Conservation (phyloP, 306 rosid species). For the Begonia masoniana region DNA sequence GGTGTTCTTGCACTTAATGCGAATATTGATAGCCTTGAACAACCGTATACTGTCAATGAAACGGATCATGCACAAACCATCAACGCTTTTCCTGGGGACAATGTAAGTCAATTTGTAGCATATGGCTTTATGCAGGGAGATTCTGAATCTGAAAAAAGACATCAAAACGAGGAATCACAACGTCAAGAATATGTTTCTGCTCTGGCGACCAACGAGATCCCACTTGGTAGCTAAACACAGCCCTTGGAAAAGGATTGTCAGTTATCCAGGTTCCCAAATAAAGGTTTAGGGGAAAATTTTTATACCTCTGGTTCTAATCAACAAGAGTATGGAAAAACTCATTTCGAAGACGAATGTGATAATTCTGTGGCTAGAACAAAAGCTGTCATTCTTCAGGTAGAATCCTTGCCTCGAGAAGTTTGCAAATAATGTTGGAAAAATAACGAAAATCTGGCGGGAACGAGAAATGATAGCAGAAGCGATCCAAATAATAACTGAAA, state of each 20-base stretch:
- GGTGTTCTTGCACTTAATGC: conserved; percentile 15
- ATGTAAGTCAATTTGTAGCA: conserved; percentile 18
- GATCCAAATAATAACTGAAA: no score
- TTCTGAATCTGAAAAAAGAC: conserved; percentile 21
- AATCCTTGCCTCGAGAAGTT: conserved; percentile 18
- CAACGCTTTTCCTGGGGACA: conserved; percentile 14
- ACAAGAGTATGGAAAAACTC: background rate
- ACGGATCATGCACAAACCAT: conserved; percentile 13
- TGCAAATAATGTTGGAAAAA: conserved; percentile 12
- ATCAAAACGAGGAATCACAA: conserved; percentile 12
- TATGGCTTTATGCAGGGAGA: conserved; percentile 16
- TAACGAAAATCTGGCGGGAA: no score
- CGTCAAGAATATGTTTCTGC: conserved; percentile 3
- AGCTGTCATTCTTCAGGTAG: conserved; percentile 14
- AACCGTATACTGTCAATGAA: conserved; percentile 14
- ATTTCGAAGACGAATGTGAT: conserved; percentile 18
- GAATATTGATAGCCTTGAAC: conserved; percentile 22
- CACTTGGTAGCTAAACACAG: conserved; percentile 24
- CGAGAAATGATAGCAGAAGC: no score
- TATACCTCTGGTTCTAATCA: conserved; percentile 1
- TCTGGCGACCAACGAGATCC: conserved; percentile 17
- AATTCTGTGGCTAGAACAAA: conserved; percentile 19
- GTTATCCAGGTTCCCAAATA: conserved; percentile 9
- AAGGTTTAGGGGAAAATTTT: conserved; percentile 9
- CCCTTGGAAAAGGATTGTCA: conserved; percentile 16